These are phyloP conservation scores for Discostella stelligera DNA, from an alignment of 352 stramenopile genomes.

Conservation along the genomic window DNA sequence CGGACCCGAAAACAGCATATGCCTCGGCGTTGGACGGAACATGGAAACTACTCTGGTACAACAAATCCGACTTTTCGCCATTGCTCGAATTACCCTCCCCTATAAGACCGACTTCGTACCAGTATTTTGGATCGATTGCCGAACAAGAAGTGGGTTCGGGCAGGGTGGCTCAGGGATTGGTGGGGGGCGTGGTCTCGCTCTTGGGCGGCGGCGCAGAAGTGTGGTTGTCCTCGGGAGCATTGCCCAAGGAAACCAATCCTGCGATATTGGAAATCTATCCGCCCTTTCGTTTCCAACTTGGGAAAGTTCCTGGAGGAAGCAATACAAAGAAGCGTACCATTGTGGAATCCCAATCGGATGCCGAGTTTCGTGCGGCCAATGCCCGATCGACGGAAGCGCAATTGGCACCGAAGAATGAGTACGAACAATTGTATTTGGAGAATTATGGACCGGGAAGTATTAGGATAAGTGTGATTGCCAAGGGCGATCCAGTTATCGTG, in stretches of 20 bases:
- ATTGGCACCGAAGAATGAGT: slow-evolving; percentile 64
- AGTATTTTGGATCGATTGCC: slow-evolving; percentile 63
- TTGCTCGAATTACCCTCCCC: slow-evolving; percentile 67
- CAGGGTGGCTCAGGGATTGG: slow-evolving; percentile 64
- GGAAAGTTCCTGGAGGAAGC: slow-evolving; percentile 16
- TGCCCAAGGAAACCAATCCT: slow-evolving; percentile 36
- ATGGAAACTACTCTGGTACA: slow-evolving; percentile 70
- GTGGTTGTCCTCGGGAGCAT: slow-evolving; percentile 59
- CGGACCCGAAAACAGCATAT: slow-evolving; percentile 17
- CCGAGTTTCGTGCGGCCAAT: slow-evolving; percentile 74
- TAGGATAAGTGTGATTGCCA: slow-evolving; percentile 60
- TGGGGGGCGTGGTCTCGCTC: slow-evolving; percentile 43
- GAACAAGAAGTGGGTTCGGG: slow-evolving; percentile 55
- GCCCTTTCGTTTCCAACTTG: slow-evolving; percentile 74
- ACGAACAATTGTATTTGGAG: slow-evolving; percentile 79
- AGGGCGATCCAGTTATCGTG: slow-evolving; percentile 76
- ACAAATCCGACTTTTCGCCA: slow-evolving; percentile 71
- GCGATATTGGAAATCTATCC: slow-evolving; percentile 68
- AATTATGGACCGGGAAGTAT: slow-evolving; percentile 56
- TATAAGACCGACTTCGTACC: slow-evolving; percentile 61
- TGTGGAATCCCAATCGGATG: slow-evolving; percentile 68
- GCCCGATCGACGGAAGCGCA: slow-evolving; percentile 57
- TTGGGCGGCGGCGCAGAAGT: slow-evolving; percentile 36
- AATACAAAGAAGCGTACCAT: slow-evolving; percentile 38
- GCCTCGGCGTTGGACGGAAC: slow-evolving; percentile 50